Percentiles rank a stretch among this genome's conserved stretches.
These are phyloP conservation scores for Russula compacta DNA, from an alignment of 768 basidiomycete species.

Conservation along the genomic window DNA sequence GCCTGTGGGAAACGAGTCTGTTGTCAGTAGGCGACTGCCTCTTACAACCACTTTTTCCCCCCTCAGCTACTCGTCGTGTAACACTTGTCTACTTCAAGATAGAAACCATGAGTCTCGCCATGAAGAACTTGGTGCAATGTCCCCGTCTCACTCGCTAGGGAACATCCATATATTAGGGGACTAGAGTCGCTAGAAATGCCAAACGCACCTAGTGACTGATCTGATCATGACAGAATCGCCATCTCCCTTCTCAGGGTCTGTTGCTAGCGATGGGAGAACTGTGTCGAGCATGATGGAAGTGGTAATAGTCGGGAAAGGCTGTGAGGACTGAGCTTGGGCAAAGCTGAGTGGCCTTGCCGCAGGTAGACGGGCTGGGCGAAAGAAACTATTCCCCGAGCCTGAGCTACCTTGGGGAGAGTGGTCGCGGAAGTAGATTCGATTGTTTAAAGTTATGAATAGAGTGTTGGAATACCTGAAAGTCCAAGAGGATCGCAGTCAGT, in stretches of 20 bases:
- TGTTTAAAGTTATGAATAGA: slow-evolving; percentile 23
- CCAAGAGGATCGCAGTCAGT: background rate
- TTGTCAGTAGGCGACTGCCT: too few relatives aligned
- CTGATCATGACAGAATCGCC: background rate
- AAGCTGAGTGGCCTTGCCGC: background rate
- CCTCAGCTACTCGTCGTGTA: too few relatives aligned
- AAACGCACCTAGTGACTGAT: background rate
- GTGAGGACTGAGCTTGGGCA: background rate
- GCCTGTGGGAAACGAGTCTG: too few relatives aligned
- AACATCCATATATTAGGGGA: background rate
- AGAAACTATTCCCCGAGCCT: too few relatives aligned
- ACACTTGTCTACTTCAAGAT: too few relatives aligned
- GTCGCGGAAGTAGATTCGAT: slow-evolving; percentile 15
- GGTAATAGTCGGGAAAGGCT: background rate
- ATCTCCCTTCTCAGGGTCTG: background rate
- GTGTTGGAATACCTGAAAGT: slow-evolving; percentile 21
- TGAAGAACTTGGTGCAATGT: too few relatives aligned
- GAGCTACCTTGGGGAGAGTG: background rate
- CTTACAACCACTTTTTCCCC: too few relatives aligned
- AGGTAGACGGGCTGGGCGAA: background rate
- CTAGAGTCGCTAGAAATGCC: background rate
- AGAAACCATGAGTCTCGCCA: too few relatives aligned
- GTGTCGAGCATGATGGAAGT: background rate
- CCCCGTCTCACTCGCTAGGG: background rate
- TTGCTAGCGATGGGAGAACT: background rate